Evolutionary conservation across 1,284 basidiomycete species (phyloP).

Genomic region (Leccinum pallidistipes): DNA sequence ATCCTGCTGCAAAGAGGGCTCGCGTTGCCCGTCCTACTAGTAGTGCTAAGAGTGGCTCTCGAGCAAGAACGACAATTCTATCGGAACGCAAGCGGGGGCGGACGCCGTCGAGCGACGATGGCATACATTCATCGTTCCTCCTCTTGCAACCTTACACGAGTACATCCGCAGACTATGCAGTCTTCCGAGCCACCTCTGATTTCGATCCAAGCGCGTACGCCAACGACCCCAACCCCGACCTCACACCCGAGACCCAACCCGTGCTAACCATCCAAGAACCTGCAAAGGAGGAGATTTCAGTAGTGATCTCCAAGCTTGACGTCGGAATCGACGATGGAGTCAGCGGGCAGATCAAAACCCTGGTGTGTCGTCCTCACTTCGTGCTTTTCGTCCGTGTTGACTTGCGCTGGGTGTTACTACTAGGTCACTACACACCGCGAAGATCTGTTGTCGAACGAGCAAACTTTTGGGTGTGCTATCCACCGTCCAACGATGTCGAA

Average conservation of each 20-base stretch:
- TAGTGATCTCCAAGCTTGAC: conserved; percentile 82
- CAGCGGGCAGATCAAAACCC: conserved; percentile 79
- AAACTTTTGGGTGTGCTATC: conserved; percentile 63
- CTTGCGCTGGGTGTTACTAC: neutral
- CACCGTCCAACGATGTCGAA: conserved; percentile 64
- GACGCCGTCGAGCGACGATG: conserved; percentile 13
- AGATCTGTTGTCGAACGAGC: conserved; percentile 63
- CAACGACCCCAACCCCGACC: conserved; percentile 55
- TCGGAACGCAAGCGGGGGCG: neutral
- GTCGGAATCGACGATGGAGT: conserved; percentile 82
- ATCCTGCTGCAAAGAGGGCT: conserved; percentile 20
- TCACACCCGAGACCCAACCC: conserved; percentile 30
- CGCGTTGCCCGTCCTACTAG: conserved; percentile 16
- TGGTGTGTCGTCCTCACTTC: conserved; percentile 41
- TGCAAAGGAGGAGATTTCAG: conserved; percentile 82
- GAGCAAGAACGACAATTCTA: conserved; percentile 12
- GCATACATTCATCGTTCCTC: conserved; percentile 19
- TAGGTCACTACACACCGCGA: conserved; percentile 75
- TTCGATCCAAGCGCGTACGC: conserved; percentile 91
- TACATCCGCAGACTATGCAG: conserved; percentile 52
- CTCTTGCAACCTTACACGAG: neutral
- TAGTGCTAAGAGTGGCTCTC: conserved; percentile 27
- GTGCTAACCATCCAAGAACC: conserved; percentile 50
- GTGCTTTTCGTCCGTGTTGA: neutral
- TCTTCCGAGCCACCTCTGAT: conserved; percentile 62